Base-by-base conservation (phyloP, 331 rosid genomes). In the Saraca asoca region DNA sequence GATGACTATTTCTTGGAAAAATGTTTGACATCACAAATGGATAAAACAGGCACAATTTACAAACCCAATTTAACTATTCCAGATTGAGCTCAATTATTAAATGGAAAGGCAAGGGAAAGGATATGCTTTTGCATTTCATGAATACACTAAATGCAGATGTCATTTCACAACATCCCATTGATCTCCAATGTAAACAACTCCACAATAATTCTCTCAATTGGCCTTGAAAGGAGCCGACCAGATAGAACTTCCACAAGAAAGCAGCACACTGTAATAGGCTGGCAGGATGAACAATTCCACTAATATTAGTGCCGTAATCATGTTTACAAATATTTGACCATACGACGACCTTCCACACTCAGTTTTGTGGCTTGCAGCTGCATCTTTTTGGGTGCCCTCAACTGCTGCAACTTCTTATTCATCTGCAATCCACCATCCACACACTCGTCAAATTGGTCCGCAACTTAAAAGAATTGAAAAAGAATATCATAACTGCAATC, bases 301-400 rank as follows among this genome's bases (percentile, higher is more conserved):
- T 3, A 24, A 24, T 24, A 24, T 1, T 3, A 24, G 31, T 24
- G 31, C 3, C 2, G 31, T 24, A 24, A 24, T 24, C 31, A 24
- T 3, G 2, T 24, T 3, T 24, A 94, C 77, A 94, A 73, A 73
- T 94, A 94, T 62, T 94, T 94, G 64, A 83, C 14, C 99, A 94
- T 90, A 0, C 97, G 97, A 29, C 97, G 99, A 61, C 97, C 99
- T 80, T 94, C 96, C 29, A 88, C 97, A 5, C 99, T 94, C 46
- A 94, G 79, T 56, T 85, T 90, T 50, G 97, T 90, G 62, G 99
- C 99, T 75, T 94, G 99, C 59, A 94, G 97, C 77, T 83, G 92
- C 83, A 59, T 94, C 85, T 90, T 94, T 69, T 90, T 94, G 0
- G 99, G 99, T 14, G 96, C 97, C 78, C 91, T 90, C 75, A 94